Evolutionary conservation across 805 yeast species (phyloP).

Genomic region (Ogataea allantospora): DNA sequence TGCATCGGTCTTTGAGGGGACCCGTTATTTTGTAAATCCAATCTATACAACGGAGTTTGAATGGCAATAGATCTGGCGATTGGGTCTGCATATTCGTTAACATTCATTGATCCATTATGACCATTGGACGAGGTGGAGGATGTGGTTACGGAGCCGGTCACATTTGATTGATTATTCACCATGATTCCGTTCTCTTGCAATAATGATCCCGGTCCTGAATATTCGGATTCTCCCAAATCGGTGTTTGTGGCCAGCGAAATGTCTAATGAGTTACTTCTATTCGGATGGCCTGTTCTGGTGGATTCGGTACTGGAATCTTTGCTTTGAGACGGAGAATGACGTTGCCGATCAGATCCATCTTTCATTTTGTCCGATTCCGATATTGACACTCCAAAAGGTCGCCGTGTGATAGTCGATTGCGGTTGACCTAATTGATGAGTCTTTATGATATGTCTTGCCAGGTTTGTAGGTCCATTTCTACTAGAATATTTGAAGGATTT

Average conservation of each 20-base stretch:
- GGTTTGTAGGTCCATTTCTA: conserved; percentile 36
- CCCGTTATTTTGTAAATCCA: conserved; percentile 18
- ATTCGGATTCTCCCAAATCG: conserved; percentile 13
- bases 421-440: conserved; percentile 30
- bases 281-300: conserved; percentile 11
- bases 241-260: conserved; percentile 12
- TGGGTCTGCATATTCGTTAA: conserved; percentile 23
- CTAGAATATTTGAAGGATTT: conserved; percentile 32
- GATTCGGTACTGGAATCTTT: conserved; percentile 13
- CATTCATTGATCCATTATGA: conserved; percentile 12
- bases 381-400: conserved; percentile 24
- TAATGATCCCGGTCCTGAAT: conserved; percentile 10
- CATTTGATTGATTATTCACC: conserved; percentile 11
- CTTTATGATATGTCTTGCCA: conserved; percentile 32
- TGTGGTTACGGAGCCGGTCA: conserved; percentile 7
- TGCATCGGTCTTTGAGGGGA: conserved; percentile 3
- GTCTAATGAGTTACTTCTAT: conserved; percentile 12
- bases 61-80: conserved; percentile 22
- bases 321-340: conserved; percentile 10
- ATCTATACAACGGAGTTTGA: conserved; percentile 25
- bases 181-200: conserved; percentile 18
- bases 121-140: conserved; percentile 18
- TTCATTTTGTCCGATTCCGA: conserved; percentile 2
- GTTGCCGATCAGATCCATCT: not conserved
- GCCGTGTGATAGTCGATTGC: conserved; percentile 26